Percentiles rank a stretch among this genome's conserved stretches.
phyloP scores from a whole-genome alignment of 371 early-diverging fungal genomes.

The Mucor ambiguus region DNA sequence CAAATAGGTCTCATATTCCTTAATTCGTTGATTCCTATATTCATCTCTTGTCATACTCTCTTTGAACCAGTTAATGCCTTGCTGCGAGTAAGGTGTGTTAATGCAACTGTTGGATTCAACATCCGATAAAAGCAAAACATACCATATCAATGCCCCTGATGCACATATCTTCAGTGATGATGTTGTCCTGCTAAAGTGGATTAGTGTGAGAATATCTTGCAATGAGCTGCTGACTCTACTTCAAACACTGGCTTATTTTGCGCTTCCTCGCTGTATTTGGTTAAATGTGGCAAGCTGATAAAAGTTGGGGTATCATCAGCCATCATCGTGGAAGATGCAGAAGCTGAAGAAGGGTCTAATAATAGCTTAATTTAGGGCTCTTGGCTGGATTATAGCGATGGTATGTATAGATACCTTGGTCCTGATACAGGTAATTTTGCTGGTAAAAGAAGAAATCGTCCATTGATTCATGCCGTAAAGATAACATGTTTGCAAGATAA shows the following conservation, averaged over 20 bases:
- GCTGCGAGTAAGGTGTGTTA: slow-evolving; percentile 21
- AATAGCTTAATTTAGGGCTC: neutral
- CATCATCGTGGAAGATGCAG: neutral
- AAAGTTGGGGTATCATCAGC: neutral
- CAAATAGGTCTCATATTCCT: slow-evolving; percentile 30
- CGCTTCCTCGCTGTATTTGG: neutral
- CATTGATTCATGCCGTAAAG: slow-evolving; percentile 14
- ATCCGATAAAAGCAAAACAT: slow-evolving; percentile 6
- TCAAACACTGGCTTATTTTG: neutral
- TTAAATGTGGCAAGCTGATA: slow-evolving; percentile 3
- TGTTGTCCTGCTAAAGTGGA: neutral
- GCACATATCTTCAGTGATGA: slow-evolving; percentile 40
- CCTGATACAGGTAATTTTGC: neutral
- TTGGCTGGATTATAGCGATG: neutral
- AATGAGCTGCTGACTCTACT: neutral
- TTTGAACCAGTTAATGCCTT: slow-evolving; percentile 44
- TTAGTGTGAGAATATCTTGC: neutral
- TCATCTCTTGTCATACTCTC: slow-evolving; percentile 23
- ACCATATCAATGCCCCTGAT: slow-evolving; percentile 44
- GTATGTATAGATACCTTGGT: neutral
- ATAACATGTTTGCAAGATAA: slow-evolving; percentile 10
- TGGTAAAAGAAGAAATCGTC: slow-evolving; percentile 13
- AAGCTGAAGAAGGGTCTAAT: neutral
- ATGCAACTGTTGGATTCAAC: slow-evolving; percentile 2
- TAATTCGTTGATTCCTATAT: slow-evolving; percentile 27